These are phyloP conservation scores for Mycotypha africana DNA, from an alignment of 371 early-diverging fungal species.

Conservation along the genomic window DNA sequence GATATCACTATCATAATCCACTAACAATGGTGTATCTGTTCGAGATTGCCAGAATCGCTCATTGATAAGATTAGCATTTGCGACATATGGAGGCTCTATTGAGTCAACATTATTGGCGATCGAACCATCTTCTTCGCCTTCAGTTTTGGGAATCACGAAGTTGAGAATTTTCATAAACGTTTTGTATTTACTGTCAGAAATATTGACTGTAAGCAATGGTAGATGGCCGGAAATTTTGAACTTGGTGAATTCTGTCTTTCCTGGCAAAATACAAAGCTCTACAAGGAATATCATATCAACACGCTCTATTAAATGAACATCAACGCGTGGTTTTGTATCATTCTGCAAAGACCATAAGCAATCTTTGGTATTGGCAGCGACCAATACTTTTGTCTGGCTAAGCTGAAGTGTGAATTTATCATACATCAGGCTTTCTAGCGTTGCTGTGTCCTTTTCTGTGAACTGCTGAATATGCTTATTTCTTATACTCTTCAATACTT, in stretches of 20 bases:
- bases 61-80: conserved; percentile 11
- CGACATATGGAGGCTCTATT: not conserved
- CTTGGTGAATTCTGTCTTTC: conserved; percentile 57
- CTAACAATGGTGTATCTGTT: conserved; percentile 9
- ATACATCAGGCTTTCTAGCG: conserved; percentile 68
- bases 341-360: conserved; percentile 63
- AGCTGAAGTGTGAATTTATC: conserved; percentile 74
- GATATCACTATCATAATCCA: conserved; percentile 14
- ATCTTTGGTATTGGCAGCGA: conserved; percentile 52
- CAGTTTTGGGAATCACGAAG: conserved; percentile 39
- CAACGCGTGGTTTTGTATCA: conserved; percentile 14
- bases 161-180: conserved; percentile 74
- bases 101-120: not conserved
- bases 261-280: conserved; percentile 72
- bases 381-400: conserved; percentile 59
- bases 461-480: conserved; percentile 43
- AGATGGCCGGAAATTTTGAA: conserved; percentile 68
- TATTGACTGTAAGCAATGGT: conserved; percentile 68
- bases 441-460: conserved; percentile 47
- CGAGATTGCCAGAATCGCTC: conserved; percentile 19
- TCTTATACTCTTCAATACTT: conserved; percentile 53
- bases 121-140: conserved; percentile 16
- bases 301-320: conserved; percentile 62
- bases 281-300: conserved; percentile 67
- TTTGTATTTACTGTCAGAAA: conserved; percentile 83